These are phyloP conservation scores for Arthrobotrys conoides DNA, from an alignment of 2,329 filamentous ascomycete genomes.

Conservation along the genomic window DNA sequence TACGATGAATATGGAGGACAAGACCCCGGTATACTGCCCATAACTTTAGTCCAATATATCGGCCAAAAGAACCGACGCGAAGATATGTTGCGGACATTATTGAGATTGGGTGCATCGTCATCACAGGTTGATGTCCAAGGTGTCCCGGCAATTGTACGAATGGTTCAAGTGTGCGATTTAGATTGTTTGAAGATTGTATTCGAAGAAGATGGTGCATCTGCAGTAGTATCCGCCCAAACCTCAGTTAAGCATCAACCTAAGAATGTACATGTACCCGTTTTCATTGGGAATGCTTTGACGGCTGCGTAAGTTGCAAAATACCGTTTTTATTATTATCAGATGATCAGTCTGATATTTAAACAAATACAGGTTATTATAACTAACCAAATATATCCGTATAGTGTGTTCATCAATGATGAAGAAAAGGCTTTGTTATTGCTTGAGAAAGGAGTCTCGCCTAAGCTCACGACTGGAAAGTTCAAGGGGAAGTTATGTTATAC, in stretches of 20 bases:
- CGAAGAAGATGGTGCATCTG: slow-evolving; percentile 58
- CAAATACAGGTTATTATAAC: too few species aligned
- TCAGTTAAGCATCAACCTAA: background rate
- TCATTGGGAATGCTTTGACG: slow-evolving; percentile 13
- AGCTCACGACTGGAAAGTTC: background rate
- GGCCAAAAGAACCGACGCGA: slow-evolving; percentile 70
- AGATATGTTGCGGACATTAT: slow-evolving; percentile 74
- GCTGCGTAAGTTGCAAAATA: slow-evolving; percentile 10
- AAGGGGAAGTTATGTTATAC: slow-evolving; percentile 68
- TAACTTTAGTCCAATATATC: slow-evolving; percentile 78
- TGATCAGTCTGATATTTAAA: too few species aligned
- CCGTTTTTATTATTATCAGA: too few species aligned
- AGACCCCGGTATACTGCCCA: slow-evolving; percentile 75
- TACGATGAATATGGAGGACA: slow-evolving; percentile 67
- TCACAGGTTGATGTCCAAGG: slow-evolving; percentile 78
- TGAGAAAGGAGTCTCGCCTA: slow-evolving; percentile 73
- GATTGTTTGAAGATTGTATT: slow-evolving; percentile 69
- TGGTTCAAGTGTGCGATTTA: slow-evolving; percentile 70
- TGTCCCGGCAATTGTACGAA: slow-evolving; percentile 77
- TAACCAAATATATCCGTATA: slow-evolving; percentile 64
- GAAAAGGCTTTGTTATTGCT: slow-evolving; percentile 75
- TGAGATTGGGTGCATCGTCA: slow-evolving; percentile 79
- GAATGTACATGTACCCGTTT: background rate
- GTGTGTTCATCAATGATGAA: slow-evolving; percentile 68
- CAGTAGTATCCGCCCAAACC: background rate